Evolutionary conservation across 116 monocot species (phyloP).

Genomic region (Cymodocea nodosa): DNA sequence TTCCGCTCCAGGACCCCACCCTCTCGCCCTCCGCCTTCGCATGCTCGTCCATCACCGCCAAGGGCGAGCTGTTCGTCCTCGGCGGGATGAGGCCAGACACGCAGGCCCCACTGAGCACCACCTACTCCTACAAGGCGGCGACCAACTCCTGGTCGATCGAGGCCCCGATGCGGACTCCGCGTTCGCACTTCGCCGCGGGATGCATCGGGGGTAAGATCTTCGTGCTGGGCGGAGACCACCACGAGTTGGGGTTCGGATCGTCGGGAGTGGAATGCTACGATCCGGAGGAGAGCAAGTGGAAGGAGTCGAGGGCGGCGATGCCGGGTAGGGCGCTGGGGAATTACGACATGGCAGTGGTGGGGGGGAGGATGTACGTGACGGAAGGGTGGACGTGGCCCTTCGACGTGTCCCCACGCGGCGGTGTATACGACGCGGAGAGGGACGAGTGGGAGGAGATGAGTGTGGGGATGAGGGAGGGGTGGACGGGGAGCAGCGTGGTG

Average conservation of each 20-base stretch:
- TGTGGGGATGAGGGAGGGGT: conserved; percentile 60
- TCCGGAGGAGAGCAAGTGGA: conserved; percentile 34
- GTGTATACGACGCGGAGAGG: conserved; percentile 32
- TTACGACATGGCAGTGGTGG: conserved; percentile 63
- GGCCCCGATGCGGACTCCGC: conserved; percentile 28
- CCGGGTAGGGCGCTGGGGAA: conserved; percentile 29
- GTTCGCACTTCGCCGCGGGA: conserved; percentile 39
- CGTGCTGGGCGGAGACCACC: conserved; percentile 17
- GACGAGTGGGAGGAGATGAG: conserved; percentile 60
- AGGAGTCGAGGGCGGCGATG: conserved; percentile 11
- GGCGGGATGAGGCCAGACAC: conserved; percentile 26
- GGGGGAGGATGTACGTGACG: conserved; percentile 41
- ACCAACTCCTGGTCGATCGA: conserved; percentile 58
- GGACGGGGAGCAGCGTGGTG: conserved; percentile 65
- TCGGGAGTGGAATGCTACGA: conserved; percentile 39
- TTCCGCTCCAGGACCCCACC: conserved; percentile 14
- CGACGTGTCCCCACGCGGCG: conserved; percentile 38
- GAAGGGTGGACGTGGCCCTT: conserved; percentile 92
- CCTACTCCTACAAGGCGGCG: conserved; percentile 29
- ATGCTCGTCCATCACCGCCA: conserved; percentile 17
- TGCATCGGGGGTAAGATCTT: conserved; percentile 30
- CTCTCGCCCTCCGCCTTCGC: conserved; percentile 28
- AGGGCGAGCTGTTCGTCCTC: conserved; percentile 47
- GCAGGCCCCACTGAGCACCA: conserved; percentile 9
- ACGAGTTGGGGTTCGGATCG: conserved; percentile 1